phyloP scores from a whole-genome alignment of 1,284 basidiomycete genomes.

The Lentinus polychrous region DNA sequence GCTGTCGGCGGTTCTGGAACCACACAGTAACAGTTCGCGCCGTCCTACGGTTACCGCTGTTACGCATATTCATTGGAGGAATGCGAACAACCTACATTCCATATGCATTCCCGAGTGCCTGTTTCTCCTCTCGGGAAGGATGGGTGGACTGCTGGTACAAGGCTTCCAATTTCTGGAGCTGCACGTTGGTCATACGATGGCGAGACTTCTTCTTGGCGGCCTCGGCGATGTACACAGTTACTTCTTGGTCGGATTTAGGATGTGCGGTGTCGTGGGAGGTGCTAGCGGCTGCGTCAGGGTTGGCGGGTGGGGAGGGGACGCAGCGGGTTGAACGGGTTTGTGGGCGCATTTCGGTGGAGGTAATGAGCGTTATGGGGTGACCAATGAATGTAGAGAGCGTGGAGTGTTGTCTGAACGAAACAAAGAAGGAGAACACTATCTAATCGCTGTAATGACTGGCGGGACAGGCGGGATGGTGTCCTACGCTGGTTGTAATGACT shows the following conservation, averaged over 20 bases:
- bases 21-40: conserved; percentile 24
- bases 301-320: neutral
- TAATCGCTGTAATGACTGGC: too few species aligned
- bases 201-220: conserved; percentile 25
- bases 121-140: conserved; percentile 33
- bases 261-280: neutral
- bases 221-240: too few species aligned
- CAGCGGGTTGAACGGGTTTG: conserved; percentile 11
- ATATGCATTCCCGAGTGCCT: conserved; percentile 29
- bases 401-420: neutral
- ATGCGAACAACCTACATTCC: conserved; percentile 32
- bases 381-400: conserved; percentile 1
- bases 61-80: neutral
- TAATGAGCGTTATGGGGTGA: conserved; percentile 13
- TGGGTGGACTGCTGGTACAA: conserved; percentile 32
- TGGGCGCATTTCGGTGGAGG: conserved; percentile 12
- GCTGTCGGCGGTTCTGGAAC: conserved; percentile 27
- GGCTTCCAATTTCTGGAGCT: conserved; percentile 33
- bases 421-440: too few species aligned
- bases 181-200: conserved; percentile 32
- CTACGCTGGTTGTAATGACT: too few species aligned
- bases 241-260: neutral
- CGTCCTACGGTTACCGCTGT: conserved; percentile 12
- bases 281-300: neutral
- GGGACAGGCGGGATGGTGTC: too few species aligned